Conservation (phyloP, 495 filamentous ascomycete genomes). For the Oidiodendron maius region DNA sequence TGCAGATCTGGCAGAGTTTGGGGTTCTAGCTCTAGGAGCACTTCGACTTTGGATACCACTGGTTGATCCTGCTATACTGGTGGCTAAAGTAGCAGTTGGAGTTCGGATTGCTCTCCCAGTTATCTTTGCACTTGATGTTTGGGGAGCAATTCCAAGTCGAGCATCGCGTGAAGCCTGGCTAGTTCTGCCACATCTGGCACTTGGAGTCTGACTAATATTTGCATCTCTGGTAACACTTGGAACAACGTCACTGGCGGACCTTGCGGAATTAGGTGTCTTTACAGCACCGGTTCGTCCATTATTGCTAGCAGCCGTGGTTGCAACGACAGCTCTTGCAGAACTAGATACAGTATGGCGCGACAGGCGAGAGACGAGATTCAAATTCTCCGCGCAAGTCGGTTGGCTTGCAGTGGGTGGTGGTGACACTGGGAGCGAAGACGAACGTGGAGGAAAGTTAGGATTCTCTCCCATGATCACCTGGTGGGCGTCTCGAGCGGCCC, state of each 20-base stretch:
- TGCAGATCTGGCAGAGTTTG: not conserved
- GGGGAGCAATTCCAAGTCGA: too few species aligned
- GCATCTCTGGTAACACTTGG: not conserved
- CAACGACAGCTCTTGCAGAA: not conserved
- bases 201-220: too few species aligned
- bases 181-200: too few species aligned
- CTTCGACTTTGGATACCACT: too few species aligned
- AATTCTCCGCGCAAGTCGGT: not conserved
- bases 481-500: not conserved
- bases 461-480: constrained; percentile 4
- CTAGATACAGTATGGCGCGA: constrained; percentile 1
- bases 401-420: not conserved
- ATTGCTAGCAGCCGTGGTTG: not conserved
- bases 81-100: too few species aligned
- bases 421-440: not conserved
- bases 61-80: too few species aligned
- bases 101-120: too few species aligned
- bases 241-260: not conserved
- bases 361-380: not conserved
- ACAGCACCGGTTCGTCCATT: too few species aligned
- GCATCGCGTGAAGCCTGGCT: too few species aligned
- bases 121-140: too few species aligned
- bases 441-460: not conserved
- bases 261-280: not conserved
- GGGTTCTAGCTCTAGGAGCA: too few species aligned